phyloP scores from a whole-genome alignment of 495 filamentous ascomycete genomes.

The Filosporella fistucella region DNA sequence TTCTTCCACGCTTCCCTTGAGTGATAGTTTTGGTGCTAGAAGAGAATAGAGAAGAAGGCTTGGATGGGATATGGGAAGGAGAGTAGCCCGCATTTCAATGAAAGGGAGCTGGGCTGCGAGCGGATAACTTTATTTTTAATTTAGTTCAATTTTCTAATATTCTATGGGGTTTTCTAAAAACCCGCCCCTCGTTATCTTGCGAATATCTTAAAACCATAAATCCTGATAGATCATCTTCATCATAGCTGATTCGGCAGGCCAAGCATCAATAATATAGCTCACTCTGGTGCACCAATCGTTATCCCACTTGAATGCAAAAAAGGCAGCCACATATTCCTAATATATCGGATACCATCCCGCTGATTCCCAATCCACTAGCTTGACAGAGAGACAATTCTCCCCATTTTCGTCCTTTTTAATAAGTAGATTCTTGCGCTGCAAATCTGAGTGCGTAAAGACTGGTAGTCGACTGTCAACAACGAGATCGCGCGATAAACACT shows the following conservation, averaged over 20 bases:
- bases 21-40: no score
- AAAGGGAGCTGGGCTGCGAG: neutral
- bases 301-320: constrained; percentile 14
- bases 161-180: neutral
- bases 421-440: constrained; percentile 31
- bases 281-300: constrained; percentile 16
- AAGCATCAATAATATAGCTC: constrained; percentile 1
- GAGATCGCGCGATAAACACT: neutral
- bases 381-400: constrained; percentile 17
- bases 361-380: constrained; percentile 46
- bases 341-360: constrained; percentile 48
- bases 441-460: constrained; percentile 30
- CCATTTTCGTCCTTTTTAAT: constrained; percentile 12
- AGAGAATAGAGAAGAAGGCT: no score
- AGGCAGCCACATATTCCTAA: constrained; percentile 39
- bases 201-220: constrained; percentile 6
- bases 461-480: constrained; percentile 1
- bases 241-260: neutral
- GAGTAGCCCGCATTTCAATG: neutral
- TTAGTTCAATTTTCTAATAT: no score
- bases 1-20: no score
- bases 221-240: constrained; percentile 9
- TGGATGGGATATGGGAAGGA: neutral
- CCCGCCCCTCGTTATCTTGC: neutral
- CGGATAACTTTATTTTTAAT: neutral